Evolutionary conservation across 306 rosid species (phyloP), one percentile per base, ranked within the genome.

Genomic region (Corylus americana): DNA sequence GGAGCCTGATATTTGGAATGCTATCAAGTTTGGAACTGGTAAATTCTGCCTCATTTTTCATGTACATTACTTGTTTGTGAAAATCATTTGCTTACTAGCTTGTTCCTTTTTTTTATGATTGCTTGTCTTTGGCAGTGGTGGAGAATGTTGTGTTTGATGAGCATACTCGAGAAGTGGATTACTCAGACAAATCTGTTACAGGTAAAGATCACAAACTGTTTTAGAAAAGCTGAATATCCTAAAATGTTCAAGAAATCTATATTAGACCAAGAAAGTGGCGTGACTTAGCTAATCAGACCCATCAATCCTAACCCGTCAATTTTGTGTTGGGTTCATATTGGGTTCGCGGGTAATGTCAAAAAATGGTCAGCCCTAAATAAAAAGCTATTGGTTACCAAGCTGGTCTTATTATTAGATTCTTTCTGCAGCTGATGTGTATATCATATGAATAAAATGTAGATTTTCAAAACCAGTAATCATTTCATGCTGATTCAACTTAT

Each of bases 121-220:
- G 59, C 80, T 35, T 75, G 55, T 71, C 72, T 78, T 76, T 77
- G 49, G n/a, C 91, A 94, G 98, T 94, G 11, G 66, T 94, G 77
- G 97, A 94, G 85, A 94, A 94, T 61, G 93, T 94, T 76, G 97
- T 94, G 85, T 88, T 94, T 69, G 97, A 94, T 71, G 97, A 92
- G 86, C 88, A 92, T 78, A 82, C 87, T 27, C 80, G 96, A 39
- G 97, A 90, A 57, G 94, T 94, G 62, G 98, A 94, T 81, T 94
- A 84, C 80, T n/a, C 85, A 0, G 98, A 94, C 85, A 94, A 88
- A 70, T 91, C 92, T 20, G 98, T 94, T 54, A 94, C 98, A 71
- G 96, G 98, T 91, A 87, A 75, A 42, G 25, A 39, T 18, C 6
- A 67, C 29, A 31, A 31, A 1, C 7, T 18, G 45, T 13, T 16